Base-by-base conservation (phyloP, 1,139 yeast genomes). In the Arxiozyma heterogenica region DNA sequence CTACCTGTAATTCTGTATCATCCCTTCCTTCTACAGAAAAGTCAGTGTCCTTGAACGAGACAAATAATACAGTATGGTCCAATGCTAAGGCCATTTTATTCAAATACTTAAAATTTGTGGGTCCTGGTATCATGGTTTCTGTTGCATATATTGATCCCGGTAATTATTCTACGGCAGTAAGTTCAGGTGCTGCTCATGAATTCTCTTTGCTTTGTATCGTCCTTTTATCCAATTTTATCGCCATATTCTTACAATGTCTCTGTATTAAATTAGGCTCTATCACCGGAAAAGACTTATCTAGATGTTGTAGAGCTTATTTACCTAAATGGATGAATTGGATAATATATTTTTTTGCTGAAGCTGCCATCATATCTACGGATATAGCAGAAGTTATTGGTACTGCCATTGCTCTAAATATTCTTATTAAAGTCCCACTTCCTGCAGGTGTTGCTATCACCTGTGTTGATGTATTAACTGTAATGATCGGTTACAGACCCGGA, bases 111-210 rank as follows among this genome's bases (percentile, higher is more conserved):
- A 72, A 77, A 39, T 86, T 84, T 60, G 71, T 85, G n/a, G 93
- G 93, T 0, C 93, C 93, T 0, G 93, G 93, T 0, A 69, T 86
- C 50, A 79, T 86, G 81, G 83, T 86, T 21, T 75, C 86, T 44
- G 91, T 86, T 41, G 90, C 93, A 0, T 86, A 86, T 64, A 83
- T 85, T 81, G 94, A 86, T 67, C 94, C 95, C 0, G 95, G 95
- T 67, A 86, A 86, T 70, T 86, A 86, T 68, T 81, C 94, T 39
- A 85, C 95, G 0, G 89, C 84, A 59, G 82, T 84, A 12, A 75
- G 83, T 9, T 94, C 93, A 0, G 95, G 95, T 61, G 87, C 94
- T 0, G 68, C 81, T 41, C 82, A 84, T 61, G 70, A 75, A 64
- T 87, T 73, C 65, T 76, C 88, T 4, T 73, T 86, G 52, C 73